Evolutionary conservation across 352 stramenopile species (phyloP).

Genomic region (Pythium phragmitis): DNA sequence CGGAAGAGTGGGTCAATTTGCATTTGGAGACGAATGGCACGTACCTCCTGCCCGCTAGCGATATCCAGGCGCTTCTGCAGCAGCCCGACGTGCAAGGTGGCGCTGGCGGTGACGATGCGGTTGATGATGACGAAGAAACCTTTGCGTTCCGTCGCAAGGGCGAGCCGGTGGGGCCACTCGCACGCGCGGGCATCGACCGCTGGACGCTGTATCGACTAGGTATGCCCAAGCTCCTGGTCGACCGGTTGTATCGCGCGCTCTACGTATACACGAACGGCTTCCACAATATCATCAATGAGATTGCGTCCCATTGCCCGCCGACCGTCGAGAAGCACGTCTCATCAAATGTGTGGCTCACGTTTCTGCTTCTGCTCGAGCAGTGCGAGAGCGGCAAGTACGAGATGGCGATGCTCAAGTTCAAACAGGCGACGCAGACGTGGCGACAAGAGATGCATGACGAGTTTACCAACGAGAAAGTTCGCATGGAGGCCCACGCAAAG

Average conservation of each 20-base stretch:
- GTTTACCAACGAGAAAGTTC: slow-evolving; percentile 39
- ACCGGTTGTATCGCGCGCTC: slow-evolving; percentile 74
- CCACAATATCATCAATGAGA: slow-evolving; percentile 83
- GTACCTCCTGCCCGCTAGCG: slow-evolving; percentile 50
- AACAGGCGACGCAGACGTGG: slow-evolving; percentile 59
- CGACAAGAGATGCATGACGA: slow-evolving; percentile 51
- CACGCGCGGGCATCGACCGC: slow-evolving; percentile 67
- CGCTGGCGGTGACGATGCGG: slow-evolving; percentile 32
- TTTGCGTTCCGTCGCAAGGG: slow-evolving; percentile 48
- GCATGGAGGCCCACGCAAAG: slow-evolving; percentile 37
- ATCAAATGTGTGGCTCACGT: slow-evolving; percentile 76
- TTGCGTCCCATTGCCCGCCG: slow-evolving; percentile 64
- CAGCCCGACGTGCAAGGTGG: slow-evolving; percentile 23
- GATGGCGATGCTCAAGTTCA: slow-evolving; percentile 87
- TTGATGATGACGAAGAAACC: slow-evolving; percentile 38
- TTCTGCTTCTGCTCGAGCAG: slow-evolving; percentile 73
- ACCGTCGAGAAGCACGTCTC: slow-evolving; percentile 73
- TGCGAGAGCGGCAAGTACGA: slow-evolving; percentile 82
- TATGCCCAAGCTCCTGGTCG: slow-evolving; percentile 76
- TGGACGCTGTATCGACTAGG: slow-evolving; percentile 67
- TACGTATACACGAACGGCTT: slow-evolving; percentile 88
- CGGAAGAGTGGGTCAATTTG: slow-evolving; percentile 80
- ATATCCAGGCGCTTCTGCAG: slow-evolving; percentile 45
- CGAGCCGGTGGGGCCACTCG: slow-evolving; percentile 38
- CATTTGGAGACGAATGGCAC: slow-evolving; percentile 55